Percentiles rank a stretch among this genome's conserved stretches.
Evolutionary conservation across 2,329 filamentous ascomycete species (phyloP).

Genomic region (Bertia moriformis): DNA sequence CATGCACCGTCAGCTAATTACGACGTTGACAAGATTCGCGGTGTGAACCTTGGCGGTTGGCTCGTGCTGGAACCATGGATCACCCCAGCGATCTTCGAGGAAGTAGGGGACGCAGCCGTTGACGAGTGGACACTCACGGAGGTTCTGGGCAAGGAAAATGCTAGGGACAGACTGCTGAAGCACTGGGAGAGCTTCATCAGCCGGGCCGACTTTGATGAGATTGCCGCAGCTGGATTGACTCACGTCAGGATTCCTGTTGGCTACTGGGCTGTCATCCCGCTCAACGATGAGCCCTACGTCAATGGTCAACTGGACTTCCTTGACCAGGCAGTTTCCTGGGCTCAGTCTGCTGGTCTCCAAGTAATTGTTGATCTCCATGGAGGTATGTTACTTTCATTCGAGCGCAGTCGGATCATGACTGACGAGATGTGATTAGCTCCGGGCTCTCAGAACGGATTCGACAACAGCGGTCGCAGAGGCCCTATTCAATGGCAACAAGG

Average conservation of each 20-base stretch:
- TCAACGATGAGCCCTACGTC: conserved; percentile 42
- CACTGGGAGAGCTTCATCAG: conserved; percentile 48
- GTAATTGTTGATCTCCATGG: conserved; percentile 57
- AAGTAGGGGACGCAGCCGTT: conserved; percentile 12
- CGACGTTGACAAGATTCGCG: conserved; percentile 28
- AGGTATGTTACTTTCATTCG: conserved; percentile 22
- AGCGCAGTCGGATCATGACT: neutral
- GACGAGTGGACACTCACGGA: conserved; percentile 18
- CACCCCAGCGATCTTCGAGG: conserved; percentile 38
- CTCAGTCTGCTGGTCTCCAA: conserved; percentile 38
- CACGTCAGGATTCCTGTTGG: conserved; percentile 52
- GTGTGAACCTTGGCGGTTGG: conserved; percentile 21
- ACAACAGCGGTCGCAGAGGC: conserved; percentile 43
- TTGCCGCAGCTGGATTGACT: conserved; percentile 41
- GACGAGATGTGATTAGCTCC: conserved; percentile 24
- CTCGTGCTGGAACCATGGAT: conserved; percentile 27
- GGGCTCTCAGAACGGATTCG: conserved; percentile 52
- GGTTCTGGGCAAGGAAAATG: conserved; percentile 29
- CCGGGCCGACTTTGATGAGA: conserved; percentile 36
- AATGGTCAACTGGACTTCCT: conserved; percentile 43
- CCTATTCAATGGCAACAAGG: conserved; percentile 27
- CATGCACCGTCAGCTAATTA: too few relatives aligned
- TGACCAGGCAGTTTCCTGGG: conserved; percentile 43
- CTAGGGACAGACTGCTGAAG: conserved; percentile 25
- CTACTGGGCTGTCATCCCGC: conserved; percentile 44